Evolutionary conservation across 177 flowering plant genomes (phyloP), one percentile per base, ranked within the genome.

Genomic region (Vitis hybrid): DNA sequence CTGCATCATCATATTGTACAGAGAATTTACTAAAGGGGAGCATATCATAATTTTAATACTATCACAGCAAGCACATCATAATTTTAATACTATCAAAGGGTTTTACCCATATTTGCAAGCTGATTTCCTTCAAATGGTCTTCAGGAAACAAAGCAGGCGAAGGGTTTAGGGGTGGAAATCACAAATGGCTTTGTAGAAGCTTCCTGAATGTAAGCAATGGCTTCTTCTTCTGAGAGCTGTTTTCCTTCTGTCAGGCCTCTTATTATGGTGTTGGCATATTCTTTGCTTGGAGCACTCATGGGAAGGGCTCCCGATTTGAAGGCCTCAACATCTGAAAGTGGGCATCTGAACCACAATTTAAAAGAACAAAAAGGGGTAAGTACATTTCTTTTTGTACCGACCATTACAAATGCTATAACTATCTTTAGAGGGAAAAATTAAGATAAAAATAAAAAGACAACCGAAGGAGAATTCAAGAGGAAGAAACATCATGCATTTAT

Each of bases 191-290:
- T 87, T 15, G 85, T 28, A 53, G 88, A 70, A 60, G 92, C 86
- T 47, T 78, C 79, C 10, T 82, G 66, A 44, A 96, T 82, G 83
- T 94, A 92, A 49, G 90, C 83, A 47, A 22, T 44, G 47, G 98
- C 97, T 73, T 88, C 97, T 56, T 81, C 88, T 73, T 86, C 86
- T 1, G 97, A 83, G 4, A 96, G 82, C 54, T 83, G 89, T 49
- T 79, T 74, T 55, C 97, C 97, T 69, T 90, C 93, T 1, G 86
- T 87, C 66, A 96, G 74, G 28, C 98, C 99, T 76, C 51, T 86
- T 44, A 92, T 71, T 70, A 96, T 75, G 22, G 85, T 79, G 53
- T 78, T 62, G 6, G 74, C 81, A 64, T 96, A 96, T 44, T 66
- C 88, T 68, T 77, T 72, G 56, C 77, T 10, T 15, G 97, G 97